These are phyloP conservation scores for Salix dunnii DNA, from an alignment of 345 rosid genomes.

Conservation along the genomic window DNA sequence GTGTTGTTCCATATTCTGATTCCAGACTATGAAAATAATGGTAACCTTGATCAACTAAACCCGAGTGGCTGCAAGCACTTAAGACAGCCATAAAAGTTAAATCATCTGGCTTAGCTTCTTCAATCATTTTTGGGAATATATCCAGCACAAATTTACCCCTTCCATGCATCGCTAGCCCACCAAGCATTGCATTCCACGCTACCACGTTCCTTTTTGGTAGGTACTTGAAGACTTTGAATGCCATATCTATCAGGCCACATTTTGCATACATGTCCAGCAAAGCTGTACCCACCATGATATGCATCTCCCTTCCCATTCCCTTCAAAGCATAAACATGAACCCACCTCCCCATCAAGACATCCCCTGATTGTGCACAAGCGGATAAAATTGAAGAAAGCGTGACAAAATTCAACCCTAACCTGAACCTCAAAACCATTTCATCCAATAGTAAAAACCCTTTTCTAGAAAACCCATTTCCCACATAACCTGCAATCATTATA, in stretches of 20 bases:
- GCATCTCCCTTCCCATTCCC: constrained; percentile 41
- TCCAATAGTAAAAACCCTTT: constrained; percentile 45
- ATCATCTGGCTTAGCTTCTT: constrained; percentile 67
- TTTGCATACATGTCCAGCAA: constrained; percentile 87
- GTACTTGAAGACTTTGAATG: constrained; percentile 47
- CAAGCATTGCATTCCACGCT: constrained; percentile 71
- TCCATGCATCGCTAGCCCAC: constrained; percentile 81
- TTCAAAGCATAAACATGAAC: constrained; percentile 67
- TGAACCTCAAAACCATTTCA: constrained; percentile 42
- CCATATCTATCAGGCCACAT: constrained; percentile 59
- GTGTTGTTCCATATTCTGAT: constrained; percentile 41
- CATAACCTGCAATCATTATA: constrained; percentile 58
- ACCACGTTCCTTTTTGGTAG: constrained; percentile 64
- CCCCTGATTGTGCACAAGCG: constrained; percentile 70
- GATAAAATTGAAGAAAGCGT: constrained; percentile 64
- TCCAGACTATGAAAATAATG: constrained; percentile 41
- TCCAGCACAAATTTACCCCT: constrained; percentile 44
- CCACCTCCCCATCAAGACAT: constrained; percentile 60
- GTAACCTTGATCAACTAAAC: constrained; percentile 59
- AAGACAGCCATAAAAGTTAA: constrained; percentile 65
- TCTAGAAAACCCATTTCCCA: constrained; percentile 51
- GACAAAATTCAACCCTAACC: constrained; percentile 43
- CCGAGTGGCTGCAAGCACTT: constrained; percentile 79
- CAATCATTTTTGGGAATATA: constrained; percentile 55
- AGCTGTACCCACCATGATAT: constrained; percentile 67